These are phyloP conservation scores for Macrolepiota albuminosa DNA, from an alignment of 768 basidiomycete species.

Conservation along the genomic window DNA sequence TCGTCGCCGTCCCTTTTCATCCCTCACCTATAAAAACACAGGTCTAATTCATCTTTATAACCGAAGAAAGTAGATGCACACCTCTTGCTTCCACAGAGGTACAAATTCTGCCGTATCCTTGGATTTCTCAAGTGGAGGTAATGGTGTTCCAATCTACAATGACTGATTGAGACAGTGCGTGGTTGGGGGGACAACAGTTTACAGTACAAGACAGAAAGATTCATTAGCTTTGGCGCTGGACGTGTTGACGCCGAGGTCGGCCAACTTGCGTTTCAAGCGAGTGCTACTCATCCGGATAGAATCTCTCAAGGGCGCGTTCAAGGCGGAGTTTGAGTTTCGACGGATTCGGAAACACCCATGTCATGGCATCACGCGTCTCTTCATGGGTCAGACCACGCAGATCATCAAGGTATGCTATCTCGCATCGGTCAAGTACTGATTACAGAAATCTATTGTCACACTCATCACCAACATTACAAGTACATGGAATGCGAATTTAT, in stretches of 20 bases:
- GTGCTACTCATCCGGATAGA: conserved; percentile 8
- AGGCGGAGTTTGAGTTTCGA: neutral
- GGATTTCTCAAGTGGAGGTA: conserved; percentile 91
- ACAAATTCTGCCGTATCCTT: conserved; percentile 94
- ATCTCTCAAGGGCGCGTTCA: neutral
- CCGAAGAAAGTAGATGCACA: conserved; percentile 28
- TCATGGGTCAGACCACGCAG: neutral
- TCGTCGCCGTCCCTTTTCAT: conserved; percentile 88
- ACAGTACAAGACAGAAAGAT: conserved; percentile 17
- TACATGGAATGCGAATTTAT: neutral
- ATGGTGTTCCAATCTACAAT: conserved; percentile 85
- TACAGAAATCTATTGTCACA: neutral
- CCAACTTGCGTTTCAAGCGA: conserved; percentile 17
- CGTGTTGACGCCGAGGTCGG: conserved; percentile 18
- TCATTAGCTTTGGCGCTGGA: conserved; percentile 17
- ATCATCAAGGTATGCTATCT: neutral
- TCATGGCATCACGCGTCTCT: neutral
- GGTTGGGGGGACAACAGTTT: neutral
- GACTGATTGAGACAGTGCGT: neutral
- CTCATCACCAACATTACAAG: neutral
- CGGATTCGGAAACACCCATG: neutral
- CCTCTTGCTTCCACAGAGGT: conserved; percentile 97
- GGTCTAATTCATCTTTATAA: neutral
- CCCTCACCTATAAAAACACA: conserved; percentile 59
- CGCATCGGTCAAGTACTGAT: neutral